Conservation (phyloP, 106 monocot species). For the Dioscorea dumetorum region DNA sequence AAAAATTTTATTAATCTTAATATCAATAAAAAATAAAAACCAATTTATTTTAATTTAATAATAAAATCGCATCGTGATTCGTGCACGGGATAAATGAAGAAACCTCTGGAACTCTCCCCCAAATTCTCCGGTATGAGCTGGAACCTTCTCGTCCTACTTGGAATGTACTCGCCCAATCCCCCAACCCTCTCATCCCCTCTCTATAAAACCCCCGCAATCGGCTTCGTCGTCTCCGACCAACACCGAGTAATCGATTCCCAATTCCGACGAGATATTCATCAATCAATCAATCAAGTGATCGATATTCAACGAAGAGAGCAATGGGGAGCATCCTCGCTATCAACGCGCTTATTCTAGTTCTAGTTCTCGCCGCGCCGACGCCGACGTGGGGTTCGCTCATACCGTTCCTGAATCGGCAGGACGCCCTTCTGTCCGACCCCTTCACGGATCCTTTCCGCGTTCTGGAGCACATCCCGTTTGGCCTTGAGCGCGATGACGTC, state of each 20-base stretch:
- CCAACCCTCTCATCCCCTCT: not conserved
- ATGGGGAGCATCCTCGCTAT: not conserved
- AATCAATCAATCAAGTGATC: not conserved
- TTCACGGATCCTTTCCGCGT: constrained; percentile 51
- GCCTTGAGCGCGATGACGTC: constrained; percentile 41
- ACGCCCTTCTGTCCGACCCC: constrained; percentile 5
- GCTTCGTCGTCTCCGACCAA: not conserved
- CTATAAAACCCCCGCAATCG: not conserved
- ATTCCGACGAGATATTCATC: not conserved
- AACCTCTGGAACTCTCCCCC: not conserved
- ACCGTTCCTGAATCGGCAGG: constrained; percentile 30
- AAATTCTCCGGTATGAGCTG: not conserved
- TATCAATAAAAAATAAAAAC: too few relatives aligned
- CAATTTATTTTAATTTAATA: too few relatives aligned
- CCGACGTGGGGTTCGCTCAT: constrained; percentile 22
- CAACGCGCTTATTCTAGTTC: not conserved
- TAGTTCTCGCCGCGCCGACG: not conserved
- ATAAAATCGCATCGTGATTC: too few relatives aligned
- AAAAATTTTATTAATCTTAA: too few relatives aligned
- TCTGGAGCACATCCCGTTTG: constrained; percentile 67
- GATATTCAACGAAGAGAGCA: not conserved
- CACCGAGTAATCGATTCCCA: not conserved
- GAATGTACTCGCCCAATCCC: not conserved
- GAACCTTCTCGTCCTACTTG: not conserved
- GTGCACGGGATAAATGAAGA: not conserved